phyloP scores from a whole-genome alignment of 371 early-diverging fungal genomes.

The Mucor indicus region DNA sequence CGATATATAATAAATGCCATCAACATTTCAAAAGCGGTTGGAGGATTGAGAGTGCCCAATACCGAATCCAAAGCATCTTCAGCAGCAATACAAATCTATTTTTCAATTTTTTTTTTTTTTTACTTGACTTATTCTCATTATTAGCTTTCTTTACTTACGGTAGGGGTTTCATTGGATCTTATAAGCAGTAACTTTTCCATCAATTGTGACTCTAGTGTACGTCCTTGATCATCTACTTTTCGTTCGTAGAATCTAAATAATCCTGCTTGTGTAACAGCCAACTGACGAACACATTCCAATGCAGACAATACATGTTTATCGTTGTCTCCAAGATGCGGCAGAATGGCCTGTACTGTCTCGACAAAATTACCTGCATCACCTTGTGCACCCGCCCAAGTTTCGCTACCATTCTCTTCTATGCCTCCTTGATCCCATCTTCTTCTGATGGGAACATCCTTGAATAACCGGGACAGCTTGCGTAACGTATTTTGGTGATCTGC shows the following conservation, averaged over 20 bases:
- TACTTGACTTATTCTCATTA: not conserved
- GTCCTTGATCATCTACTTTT: constrained; percentile 31
- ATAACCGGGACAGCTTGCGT: constrained; percentile 35
- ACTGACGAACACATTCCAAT: constrained; percentile 38
- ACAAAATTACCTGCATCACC: constrained; percentile 48
- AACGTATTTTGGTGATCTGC: constrained; percentile 18
- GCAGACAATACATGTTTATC: not conserved
- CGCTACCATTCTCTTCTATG: constrained; percentile 30
- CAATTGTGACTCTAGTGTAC: constrained; percentile 34
- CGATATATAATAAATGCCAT: constrained; percentile 39
- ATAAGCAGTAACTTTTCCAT: constrained; percentile 28
- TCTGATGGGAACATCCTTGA: constrained; percentile 38
- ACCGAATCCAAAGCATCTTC: constrained; percentile 50
- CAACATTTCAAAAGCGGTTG: constrained; percentile 43
- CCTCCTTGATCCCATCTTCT: constrained; percentile 48
- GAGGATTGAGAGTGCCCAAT: constrained; percentile 32
- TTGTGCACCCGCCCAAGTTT: constrained; percentile 37
- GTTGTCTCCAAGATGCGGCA: constrained; percentile 2
- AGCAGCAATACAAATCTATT: constrained; percentile 42
- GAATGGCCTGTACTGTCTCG: constrained; percentile 29
- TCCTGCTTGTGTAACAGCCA: constrained; percentile 38
- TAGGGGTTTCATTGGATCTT: constrained; percentile 27
- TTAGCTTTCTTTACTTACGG: no score
- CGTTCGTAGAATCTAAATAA: constrained; percentile 39
- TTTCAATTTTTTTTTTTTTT: not conserved